Percentiles rank a stretch among this genome's conserved stretches.
These are phyloP conservation scores for Fraxinus angustifolia DNA, from an alignment of 305 asterid genomes.

Conservation along the genomic window DNA sequence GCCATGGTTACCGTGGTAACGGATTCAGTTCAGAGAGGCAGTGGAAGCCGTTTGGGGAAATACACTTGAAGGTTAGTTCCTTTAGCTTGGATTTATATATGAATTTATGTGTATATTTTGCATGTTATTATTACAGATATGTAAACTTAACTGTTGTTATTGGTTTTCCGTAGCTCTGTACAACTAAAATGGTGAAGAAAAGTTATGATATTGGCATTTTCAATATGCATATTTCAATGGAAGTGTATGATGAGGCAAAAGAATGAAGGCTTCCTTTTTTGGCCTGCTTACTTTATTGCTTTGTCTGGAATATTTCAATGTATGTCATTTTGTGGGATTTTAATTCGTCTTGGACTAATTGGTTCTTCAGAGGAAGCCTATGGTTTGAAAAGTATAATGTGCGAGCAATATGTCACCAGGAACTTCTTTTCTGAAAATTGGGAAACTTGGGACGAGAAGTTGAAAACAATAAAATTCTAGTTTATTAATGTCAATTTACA, in stretches of 20 bases:
- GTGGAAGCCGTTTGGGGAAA: conserved; percentile 90
- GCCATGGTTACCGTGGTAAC: conserved; percentile 27
- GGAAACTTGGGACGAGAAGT: conserved; percentile 5
- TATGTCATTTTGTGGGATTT: not conserved
- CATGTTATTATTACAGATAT: not conserved
- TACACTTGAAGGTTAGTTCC: conserved; percentile 80
- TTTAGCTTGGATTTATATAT: conserved; percentile 7
- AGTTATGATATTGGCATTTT: conserved; percentile 5
- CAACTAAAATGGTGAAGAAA: not conserved
- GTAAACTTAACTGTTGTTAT: conserved; percentile 7
- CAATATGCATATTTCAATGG: not conserved
- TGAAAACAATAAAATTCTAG: not conserved
- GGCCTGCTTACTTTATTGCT: conserved; percentile 1
- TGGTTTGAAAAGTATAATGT: not conserved
- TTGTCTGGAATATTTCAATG: not conserved
- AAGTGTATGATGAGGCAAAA: conserved; percentile 7
- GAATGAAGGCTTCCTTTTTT: not conserved
- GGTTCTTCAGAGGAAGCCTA: not conserved
- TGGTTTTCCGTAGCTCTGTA: not conserved
- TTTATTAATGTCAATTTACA: conserved; percentile 7
- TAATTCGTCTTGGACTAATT: conserved; percentile 8
- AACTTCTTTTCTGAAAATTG: not conserved
- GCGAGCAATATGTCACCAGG: not conserved
- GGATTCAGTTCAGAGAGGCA: conserved; percentile 46
- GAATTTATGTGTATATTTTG: not conserved